Conservation (phyloP, 306 rosid genomes). For the Trichosanthes truncata region DNA sequence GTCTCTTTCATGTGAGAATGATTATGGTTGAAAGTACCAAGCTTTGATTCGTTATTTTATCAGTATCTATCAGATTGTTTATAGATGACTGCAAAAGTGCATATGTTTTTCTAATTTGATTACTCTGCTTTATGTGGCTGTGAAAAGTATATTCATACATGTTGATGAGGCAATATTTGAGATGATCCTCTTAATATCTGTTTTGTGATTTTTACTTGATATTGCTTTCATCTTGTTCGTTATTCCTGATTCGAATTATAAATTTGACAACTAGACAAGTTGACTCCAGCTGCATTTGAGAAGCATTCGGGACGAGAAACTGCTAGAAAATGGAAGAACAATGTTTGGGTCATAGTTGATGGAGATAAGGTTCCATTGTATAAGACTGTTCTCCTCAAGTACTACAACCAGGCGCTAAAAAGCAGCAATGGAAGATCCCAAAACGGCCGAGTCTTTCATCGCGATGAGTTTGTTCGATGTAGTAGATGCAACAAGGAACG, state of each 20-base stretch:
- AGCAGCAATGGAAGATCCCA: conserved; percentile 60
- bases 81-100: background rate
- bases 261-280: conserved; percentile 36
- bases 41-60: background rate
- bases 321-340: conserved; percentile 96
- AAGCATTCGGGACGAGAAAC: conserved; percentile 98
- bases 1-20: background rate
- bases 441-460: conserved; percentile 65
- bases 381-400: conserved; percentile 85
- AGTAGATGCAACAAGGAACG: conserved; percentile 73
- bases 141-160: background rate
- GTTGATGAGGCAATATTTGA: background rate
- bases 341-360: conserved; percentile 76
- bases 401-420: conserved; percentile 73
- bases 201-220: background rate
- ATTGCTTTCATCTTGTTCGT: conserved; percentile 8
- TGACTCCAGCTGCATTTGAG: conserved; percentile 91
- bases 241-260: background rate
- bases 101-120: background rate
- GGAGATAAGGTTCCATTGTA: conserved; percentile 82
- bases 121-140: background rate
- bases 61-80: background rate
- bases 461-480: conserved; percentile 81
- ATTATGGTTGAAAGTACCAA: background rate
- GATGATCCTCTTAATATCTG: background rate